These are phyloP conservation scores for Aspergillus alliaceus DNA, from an alignment of 2,329 filamentous ascomycete genomes.

Conservation along the genomic window DNA sequence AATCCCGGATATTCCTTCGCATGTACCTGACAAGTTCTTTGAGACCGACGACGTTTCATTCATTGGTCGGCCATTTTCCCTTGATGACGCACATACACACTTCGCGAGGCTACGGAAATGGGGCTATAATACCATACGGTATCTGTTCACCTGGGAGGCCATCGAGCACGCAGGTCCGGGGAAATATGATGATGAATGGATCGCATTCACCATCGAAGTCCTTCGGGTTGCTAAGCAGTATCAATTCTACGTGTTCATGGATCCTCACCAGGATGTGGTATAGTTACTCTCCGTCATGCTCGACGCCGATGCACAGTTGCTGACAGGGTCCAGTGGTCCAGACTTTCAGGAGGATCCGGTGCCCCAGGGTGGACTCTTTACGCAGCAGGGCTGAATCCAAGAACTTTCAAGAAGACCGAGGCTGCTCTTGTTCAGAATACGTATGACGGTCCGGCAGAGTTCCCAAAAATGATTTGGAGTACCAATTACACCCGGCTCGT, in stretches of 20 bases:
- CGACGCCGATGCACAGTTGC: slow-evolving; percentile 13
- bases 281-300: slow-evolving; percentile 33
- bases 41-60: slow-evolving; percentile 91
- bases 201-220: slow-evolving; percentile 83
- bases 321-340: slow-evolving; percentile 69
- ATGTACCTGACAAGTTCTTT: slow-evolving; percentile 77
- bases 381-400: slow-evolving; percentile 85
- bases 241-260: slow-evolving; percentile 97
- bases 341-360: slow-evolving; percentile 89
- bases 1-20: slow-evolving; percentile 76
- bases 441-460: slow-evolving; percentile 78
- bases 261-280: slow-evolving; percentile 96
- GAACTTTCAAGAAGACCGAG: slow-evolving; percentile 80
- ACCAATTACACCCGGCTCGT: slow-evolving; percentile 92
- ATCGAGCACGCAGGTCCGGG: slow-evolving; percentile 90
- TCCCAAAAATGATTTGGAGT: slow-evolving; percentile 99
- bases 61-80: slow-evolving; percentile 77
- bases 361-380: slow-evolving; percentile 98
- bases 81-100: slow-evolving; percentile 79
- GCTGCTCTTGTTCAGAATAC: slow-evolving; percentile 95
- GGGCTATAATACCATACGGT: slow-evolving; percentile 95
- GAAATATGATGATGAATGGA: slow-evolving; percentile 90
- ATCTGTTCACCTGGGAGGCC: slow-evolving; percentile 99
- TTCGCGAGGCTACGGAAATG: slow-evolving; percentile 82
- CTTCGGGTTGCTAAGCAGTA: slow-evolving; percentile 82